Conservation (phyloP, 345 rosid species). For the Bruguiera gymnorhiza region DNA sequence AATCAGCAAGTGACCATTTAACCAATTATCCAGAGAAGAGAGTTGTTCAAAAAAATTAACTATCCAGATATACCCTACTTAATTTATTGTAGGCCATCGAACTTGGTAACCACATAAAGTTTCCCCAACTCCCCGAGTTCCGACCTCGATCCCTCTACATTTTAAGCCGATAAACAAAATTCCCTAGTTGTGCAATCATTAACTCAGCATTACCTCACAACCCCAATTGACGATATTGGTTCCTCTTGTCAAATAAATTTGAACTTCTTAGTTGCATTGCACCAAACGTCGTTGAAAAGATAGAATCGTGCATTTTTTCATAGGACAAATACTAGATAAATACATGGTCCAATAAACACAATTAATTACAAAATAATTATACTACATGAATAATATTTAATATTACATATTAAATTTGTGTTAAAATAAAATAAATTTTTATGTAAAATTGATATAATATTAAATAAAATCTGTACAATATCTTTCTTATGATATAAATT, state of each 20-base stretch:
- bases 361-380: too few relatives aligned
- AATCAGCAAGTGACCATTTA: neutral
- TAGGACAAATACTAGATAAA: too few relatives aligned
- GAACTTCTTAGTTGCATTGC: neutral
- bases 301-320: too few relatives aligned
- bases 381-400: too few relatives aligned
- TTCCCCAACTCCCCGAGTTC: constrained; percentile 1
- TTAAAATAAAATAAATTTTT: too few relatives aligned
- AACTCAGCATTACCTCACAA: constrained; percentile 35
- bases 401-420: too few relatives aligned
- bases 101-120: constrained; percentile 16
- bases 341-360: too few relatives aligned
- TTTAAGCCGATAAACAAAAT: neutral
- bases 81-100: constrained; percentile 3
- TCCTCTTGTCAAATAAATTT: neutral
- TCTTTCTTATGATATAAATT: too few relatives aligned
- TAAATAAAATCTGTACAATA: too few relatives aligned
- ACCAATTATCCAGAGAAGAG: neutral
- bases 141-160: neutral
- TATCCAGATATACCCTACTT: constrained; percentile 15
- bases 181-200: constrained; percentile 19
- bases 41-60: too few relatives aligned
- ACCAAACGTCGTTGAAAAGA: neutral
- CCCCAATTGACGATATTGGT: neutral
- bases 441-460: too few relatives aligned